Evolutionary conservation across 768 basidiomycete species (phyloP), one percentile per base, ranked within the genome.

Genomic region (Mycena latifolia): DNA sequence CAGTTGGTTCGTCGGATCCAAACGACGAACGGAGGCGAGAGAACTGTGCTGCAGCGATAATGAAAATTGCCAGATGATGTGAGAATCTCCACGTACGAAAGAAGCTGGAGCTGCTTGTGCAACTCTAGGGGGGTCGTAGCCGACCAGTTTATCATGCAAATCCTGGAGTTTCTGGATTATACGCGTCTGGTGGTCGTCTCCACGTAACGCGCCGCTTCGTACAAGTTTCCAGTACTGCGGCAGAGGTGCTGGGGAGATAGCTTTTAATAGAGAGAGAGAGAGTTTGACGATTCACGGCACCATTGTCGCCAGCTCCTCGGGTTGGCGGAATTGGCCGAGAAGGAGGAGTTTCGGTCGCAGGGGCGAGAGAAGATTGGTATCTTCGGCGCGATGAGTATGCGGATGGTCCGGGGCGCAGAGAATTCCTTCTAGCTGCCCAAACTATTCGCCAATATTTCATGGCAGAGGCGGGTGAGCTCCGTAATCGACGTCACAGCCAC

Each of bases 121-220:
- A 70, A 94, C 80, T 43, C 78, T 79, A 4, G 92, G 92, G 14
- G 93, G 93, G 12, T 87, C 75, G 81, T 98, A 98, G 18, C 77
- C 72, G 55, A 83, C 75, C 55, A 99, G 81, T 52, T 88, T 82
- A 67, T 92, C 84, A 77, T 98, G 90, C 63, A 98, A 82, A 58
- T 85, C 78, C 79, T 99, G 92, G 20, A 99, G 84, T 69, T 90
- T 89, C 77, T 88, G 81, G 55, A 99, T 89, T 70, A 98, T 96
- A 31, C 86, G 85, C 28, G 89, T 89, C 77, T 99, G 97, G 79
- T 95, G 89, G 20, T 86, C 85, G 73, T 99, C 97, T 52, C 90
- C 84, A 25, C 86, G 85, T 55, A 99, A 80, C 4, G 84, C 76
- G 28, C 85, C 84, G 25, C 77, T 73, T 31, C 80, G 77, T 62